A percentile compares a stretch with the other conserved stretches of the same genome.
phyloP scores from a whole-genome alignment of 768 basidiomycete genomes.

The Amanita rubescens region DNA sequence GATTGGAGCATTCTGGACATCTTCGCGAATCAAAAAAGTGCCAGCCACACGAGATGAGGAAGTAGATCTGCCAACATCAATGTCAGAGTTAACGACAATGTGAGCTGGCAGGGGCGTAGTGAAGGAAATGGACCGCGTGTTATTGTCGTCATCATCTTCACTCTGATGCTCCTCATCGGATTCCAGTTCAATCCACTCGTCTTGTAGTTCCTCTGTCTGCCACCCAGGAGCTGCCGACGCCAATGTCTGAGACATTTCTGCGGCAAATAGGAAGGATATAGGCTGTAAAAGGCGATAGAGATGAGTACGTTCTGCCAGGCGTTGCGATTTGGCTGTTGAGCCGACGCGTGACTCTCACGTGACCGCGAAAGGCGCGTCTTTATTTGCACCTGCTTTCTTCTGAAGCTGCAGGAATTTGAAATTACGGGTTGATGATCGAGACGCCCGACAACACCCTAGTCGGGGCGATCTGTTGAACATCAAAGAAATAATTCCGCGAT shows the following conservation, averaged over 20 bases:
- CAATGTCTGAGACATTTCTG: conserved; percentile 24
- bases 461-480: background rate
- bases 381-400: background rate
- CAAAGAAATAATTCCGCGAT: conserved; percentile 4
- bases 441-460: background rate
- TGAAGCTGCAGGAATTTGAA: background rate
- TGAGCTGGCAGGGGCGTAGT: conserved; percentile 48
- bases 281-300: conserved; percentile 1
- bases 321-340: background rate
- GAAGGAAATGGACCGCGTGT: conserved; percentile 52
- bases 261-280: conserved; percentile 6
- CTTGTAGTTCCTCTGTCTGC: conserved; percentile 86
- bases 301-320: background rate
- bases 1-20: conserved; percentile 46
- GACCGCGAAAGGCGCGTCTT: conserved; percentile 3
- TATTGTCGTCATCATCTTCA: conserved; percentile 33
- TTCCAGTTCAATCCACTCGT: conserved; percentile 81
- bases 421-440: background rate
- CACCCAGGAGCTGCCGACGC: conserved; percentile 47
- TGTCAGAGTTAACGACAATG: conserved; percentile 39
- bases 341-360: background rate
- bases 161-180: conserved; percentile 32
- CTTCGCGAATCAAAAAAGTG: conserved; percentile 72
- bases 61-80: conserved; percentile 21
- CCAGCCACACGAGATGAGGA: conserved; percentile 37